Evolutionary conservation across 2,329 filamentous ascomycete genomes (phyloP), one percentile per base, ranked within the genome.

Genomic region (Stagonosporopsis vannaccii): DNA sequence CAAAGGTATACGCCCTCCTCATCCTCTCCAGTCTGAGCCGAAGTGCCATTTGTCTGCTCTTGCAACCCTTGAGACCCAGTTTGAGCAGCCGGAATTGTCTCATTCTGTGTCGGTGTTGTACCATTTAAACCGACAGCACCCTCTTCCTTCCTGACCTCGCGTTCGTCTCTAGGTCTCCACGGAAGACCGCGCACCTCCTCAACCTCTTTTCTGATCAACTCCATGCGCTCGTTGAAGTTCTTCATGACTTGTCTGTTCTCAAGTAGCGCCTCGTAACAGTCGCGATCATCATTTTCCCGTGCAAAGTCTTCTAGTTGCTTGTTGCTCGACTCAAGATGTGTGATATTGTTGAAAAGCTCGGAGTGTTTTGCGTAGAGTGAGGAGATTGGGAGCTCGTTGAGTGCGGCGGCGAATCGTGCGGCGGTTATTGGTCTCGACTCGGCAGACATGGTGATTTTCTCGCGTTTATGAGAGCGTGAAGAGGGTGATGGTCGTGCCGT

Each of bases 301-400:
- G 67, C 66, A 66, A 85, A 92, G 30, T 89, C 88, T 51, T 83
- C 80, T 56, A 92, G 86, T 73, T 92, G 86, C 61, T 84, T 83
- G 78, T 92, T 93, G 61, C 87, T 90, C 74, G 87, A 87, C 68
- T 88, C 84, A 23, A 93, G 86, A 75, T 93, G 89, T 22, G 84
- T 82, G 70, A 92, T 88, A 66, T 82, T 86, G 82, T 92, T 92
- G 72, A 85, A 86, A 59, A 93, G 82, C 75, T 93, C 90, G 70
- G 89, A 84, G 56, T 89, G 85, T 77, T 92, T 92, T 75, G 89
- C 82, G 76, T 90, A 87, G 6, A 93, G 86, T 54, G 83, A 83
- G 60, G 84, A 82, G 62, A 88, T 73, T 36, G 89, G 85, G 52
- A 93, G 86, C 58, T 87, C 84, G 62, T 82, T 80, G 63, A 93